Base-by-base conservation (phyloP, 2,329 filamentous ascomycete genomes). In the Chlorencoelia australis region DNA sequence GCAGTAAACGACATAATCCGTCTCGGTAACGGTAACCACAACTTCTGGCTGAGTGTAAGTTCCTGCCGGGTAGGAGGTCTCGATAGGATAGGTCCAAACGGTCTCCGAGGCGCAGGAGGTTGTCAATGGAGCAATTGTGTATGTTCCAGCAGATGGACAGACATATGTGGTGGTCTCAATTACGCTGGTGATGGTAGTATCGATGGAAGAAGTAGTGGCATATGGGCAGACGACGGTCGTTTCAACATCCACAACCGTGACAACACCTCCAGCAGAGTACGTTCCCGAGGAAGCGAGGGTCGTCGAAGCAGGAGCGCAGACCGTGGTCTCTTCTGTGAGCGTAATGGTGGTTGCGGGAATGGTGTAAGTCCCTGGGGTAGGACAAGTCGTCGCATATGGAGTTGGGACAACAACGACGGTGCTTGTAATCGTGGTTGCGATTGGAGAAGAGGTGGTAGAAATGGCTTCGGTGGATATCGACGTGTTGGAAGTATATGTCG, bases 141-240 rank as follows among this genome's bases (percentile, higher is more conserved):
- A 87, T 39, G 78, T 84, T 59, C 82, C 82, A 53, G 79, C 67
- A 33, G 66, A 67, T 44, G 80, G 79, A 76, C 81, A 86, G 55
- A 80, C 71, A 55, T 79, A 84, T 54, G 75, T 78, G 54, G 81
- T 86, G 51, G 66, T 73, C 62, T 71, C 65, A 53, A 85, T 73
- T 51, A 78, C 66, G 64, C 70, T 82, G 63, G 75, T 83, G 40
- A 73, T 71, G 33, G 73, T 71, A 47, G 71, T 70, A 45, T 60
- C 63, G 39, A 59, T 63, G 48, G 77, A 79, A 50, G 69, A 67
- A 50, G 75, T 69, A 42, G 75, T 75, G 48, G 80, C 79, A 48
- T 78, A 75, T 34, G 80, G 79, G 71, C 75, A 83, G 51, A 71
- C 71, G 40, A 86, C 67, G 21, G 76, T 82, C 44, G 80, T 85